Evolutionary conservation across 176 grass and related monocot genomes (phyloP), one percentile per base, ranked within the genome.

Genomic region (Sorghum bicolor): DNA sequence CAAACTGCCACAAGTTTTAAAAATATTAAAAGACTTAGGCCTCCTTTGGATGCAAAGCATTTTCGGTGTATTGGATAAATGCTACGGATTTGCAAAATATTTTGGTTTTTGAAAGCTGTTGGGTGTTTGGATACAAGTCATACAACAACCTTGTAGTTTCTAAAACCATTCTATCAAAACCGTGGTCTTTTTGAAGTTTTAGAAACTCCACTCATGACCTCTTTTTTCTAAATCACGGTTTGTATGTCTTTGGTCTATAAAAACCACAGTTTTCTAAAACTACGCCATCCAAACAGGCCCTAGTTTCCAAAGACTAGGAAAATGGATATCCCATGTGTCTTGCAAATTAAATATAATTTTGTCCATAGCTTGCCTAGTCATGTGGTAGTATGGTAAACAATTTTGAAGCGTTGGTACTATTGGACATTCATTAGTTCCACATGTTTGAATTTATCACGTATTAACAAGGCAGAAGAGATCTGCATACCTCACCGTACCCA

Each of bases 401-500:
- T 48, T 40, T 37, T 8, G 39, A 45, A 80, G 53, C 0, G 6
- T 67, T 60, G 25, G 7, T 57, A 67, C 19, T 7, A 69, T 47
- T 32, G 0, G 11, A 63, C 66, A 53, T 24, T 39, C 13, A 44
- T 24, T 41, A 78, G 10, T 19, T 72, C 4, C 48, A 81, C 61
- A 80, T 61, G 37, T 64, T 69, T 1, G 30, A 32, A 30, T 37
- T 25, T 25, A 44, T 43, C 48, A 32, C 17, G 50, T 39, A 25
- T 29, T 68, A 89, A 85, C 22, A 77, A 80, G 24, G 19, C 50
- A 65, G 19, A 53, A 3, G 30, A 77, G 20, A 44, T 41, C 25
- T 6, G 26, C 83, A 66, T 77, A 98, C 95, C 89, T 98, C 95
- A 65, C 91, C 90, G 32, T 98, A 98, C 25, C 95, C 95, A 92